These are phyloP conservation scores for Thelonectria olida DNA, from an alignment of 2,329 filamentous ascomycete genomes.

Conservation along the genomic window DNA sequence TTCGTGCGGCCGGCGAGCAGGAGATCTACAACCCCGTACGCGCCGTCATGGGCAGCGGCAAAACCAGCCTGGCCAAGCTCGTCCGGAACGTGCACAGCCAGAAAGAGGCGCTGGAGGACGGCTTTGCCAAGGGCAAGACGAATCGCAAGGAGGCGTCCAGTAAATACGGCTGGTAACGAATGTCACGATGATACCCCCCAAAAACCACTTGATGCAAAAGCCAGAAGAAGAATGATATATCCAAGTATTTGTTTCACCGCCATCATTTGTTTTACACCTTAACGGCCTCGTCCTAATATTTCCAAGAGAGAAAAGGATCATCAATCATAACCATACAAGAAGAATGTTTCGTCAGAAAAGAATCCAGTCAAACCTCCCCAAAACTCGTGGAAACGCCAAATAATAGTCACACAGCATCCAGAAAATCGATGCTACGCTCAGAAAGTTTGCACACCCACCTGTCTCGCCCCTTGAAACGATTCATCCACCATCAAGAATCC, in stretches of 20 bases:
- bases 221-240: conserved; percentile 20
- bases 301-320: neutral
- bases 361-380: neutral
- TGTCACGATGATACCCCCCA: conserved; percentile 37
- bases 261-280: conserved; percentile 11
- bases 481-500: conserved; percentile 65
- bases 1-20: conserved; percentile 75
- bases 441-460: conserved; percentile 56
- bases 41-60: conserved; percentile 77
- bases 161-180: conserved; percentile 78
- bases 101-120: conserved; percentile 88
- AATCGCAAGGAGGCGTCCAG: conserved; percentile 85
- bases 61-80: conserved; percentile 88
- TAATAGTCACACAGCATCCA: conserved; percentile 7
- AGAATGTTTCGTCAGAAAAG: neutral
- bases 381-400: neutral
- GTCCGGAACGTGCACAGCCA: conserved; percentile 85
- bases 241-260: conserved; percentile 10
- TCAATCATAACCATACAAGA: conserved; percentile 17
- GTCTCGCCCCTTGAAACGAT: conserved; percentile 54
- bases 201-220: conserved; percentile 6
- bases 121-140: conserved; percentile 81
- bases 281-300: conserved; percentile 16
- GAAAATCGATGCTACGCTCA: conserved; percentile 18
- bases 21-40: conserved; percentile 85